These are phyloP conservation scores for Botrytis fabae DNA, from an alignment of 2,329 filamentous ascomycete genomes.

Conservation along the genomic window DNA sequence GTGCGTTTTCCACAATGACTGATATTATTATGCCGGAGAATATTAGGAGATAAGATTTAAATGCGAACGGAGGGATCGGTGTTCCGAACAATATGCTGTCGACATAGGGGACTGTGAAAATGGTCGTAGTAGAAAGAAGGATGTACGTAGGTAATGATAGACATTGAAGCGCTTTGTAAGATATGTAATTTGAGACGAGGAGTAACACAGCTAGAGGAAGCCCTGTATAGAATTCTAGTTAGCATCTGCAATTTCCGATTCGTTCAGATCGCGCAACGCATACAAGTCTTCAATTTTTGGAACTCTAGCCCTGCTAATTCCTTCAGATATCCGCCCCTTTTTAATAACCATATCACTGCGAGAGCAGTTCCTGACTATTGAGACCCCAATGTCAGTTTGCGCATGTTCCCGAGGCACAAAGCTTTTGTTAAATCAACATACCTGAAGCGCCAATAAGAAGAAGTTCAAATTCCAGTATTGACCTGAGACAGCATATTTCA, in stretches of 20 bases:
- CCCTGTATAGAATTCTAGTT: conserved; percentile 12
- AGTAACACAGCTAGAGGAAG: conserved; percentile 19
- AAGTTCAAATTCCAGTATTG: conserved; percentile 24
- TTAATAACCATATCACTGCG: conserved; percentile 10
- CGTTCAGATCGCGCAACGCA: not conserved
- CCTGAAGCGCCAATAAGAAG: conserved; percentile 22
- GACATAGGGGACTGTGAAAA: conserved; percentile 20
- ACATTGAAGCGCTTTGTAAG: conserved; percentile 22
- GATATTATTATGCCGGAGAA: conserved; percentile 21
- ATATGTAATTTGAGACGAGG: conserved; percentile 19
- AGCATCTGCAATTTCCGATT: not conserved
- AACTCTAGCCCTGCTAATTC: conserved; percentile 15
- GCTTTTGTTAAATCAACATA: not conserved
- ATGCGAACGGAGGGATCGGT: conserved; percentile 8
- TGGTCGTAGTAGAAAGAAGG: conserved; percentile 21
- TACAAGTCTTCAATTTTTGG: conserved; percentile 16
- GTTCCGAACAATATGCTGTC: conserved; percentile 20
- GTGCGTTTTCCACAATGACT: conserved; percentile 20
- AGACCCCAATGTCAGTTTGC: not conserved
- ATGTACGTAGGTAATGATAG: conserved; percentile 24
- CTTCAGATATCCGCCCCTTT: conserved; percentile 16
- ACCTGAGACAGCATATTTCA: conserved; percentile 22
- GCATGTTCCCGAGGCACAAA: not conserved
- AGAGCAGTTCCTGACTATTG: conserved; percentile 15
- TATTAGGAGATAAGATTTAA: conserved; percentile 15